Base-by-base conservation (phyloP, 768 basidiomycete genomes). In the Candolleomyces eurysporus region DNA sequence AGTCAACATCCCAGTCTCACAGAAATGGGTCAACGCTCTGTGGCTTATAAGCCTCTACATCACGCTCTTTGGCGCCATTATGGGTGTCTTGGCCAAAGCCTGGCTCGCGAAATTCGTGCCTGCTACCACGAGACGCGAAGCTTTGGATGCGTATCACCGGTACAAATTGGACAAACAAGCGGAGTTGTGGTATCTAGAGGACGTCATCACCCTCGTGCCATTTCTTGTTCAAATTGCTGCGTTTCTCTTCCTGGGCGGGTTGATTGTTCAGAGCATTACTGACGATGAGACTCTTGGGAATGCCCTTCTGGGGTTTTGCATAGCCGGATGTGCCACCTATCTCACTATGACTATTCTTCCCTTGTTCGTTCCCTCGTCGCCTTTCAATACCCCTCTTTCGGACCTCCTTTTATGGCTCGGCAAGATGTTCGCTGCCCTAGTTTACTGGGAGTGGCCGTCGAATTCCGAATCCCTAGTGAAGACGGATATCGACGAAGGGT, bases 31-130 rank as follows among this genome's bases (percentile, higher is more conserved):
- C 21, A 73, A 71, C 53, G 59, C 65, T 8, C 61, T 70, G 8
- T 70, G 69, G 69, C 68, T 71, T 52, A 62, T 68, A 26, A 71
- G 70, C 42, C 61, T 73, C 14, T 63, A 63, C 17, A 66, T 65
- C 43, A 68, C 65, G 7, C 61, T 71, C 5, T 66, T 65, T 22
- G 64, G 69, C 63, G 72, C 72, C 8, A 65, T 73, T 49, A 63
- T 65, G 17, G 69, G 67, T 16, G 69, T 68, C 30, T 64, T 73
- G 8, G 68, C 66, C 30, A 67, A 67, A 57, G 63, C 62, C 17
- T 65, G 66, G 64, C 64, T 67, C 17, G 57, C 61, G 21, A 60
- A 67, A 48, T 67, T 64, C 43, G 61, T 64, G 10, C 66, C 66
- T 1, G 59, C 50, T n/a, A 63, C 66, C 11, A 61, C 65, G 11